These are phyloP conservation scores for Aspergillus kassunensis DNA, from an alignment of 495 filamentous ascomycete species.

Conservation along the genomic window DNA sequence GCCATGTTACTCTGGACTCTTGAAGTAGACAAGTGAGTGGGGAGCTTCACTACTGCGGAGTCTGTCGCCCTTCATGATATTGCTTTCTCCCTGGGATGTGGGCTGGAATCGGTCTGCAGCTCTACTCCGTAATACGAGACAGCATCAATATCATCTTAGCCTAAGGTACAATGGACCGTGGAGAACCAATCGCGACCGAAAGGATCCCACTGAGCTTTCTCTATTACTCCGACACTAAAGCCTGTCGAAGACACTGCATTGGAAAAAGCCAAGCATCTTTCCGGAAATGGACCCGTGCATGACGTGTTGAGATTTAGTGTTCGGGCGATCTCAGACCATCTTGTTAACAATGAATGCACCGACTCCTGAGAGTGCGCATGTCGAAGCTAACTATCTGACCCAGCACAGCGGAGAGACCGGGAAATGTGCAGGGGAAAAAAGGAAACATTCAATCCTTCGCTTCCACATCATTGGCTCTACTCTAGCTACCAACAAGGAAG, in stretches of 20 bases:
- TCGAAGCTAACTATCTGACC: conserved; percentile 1
- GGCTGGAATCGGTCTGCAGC: background rate
- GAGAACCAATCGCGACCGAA: conserved; percentile 7
- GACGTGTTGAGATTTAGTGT: conserved; percentile 4
- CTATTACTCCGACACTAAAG: background rate
- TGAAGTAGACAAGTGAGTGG: too few relatives aligned
- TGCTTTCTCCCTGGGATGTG: background rate
- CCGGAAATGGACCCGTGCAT: conserved; percentile 11
- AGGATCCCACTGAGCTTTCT: conserved; percentile 1
- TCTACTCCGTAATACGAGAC: conserved; percentile 5
- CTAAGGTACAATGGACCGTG: background rate
- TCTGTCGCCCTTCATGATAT: background rate
- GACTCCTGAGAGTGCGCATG: too few relatives aligned
- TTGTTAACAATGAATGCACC: background rate
- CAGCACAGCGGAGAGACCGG: background rate
- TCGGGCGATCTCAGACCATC: conserved; percentile 2
- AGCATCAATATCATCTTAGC: background rate
- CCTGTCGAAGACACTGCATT: conserved; percentile 4
- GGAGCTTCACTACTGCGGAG: background rate
- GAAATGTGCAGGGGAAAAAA: background rate
- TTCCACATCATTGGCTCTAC: conserved; percentile 5
- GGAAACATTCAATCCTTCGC: conserved; percentile 1
- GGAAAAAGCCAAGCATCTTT: conserved; percentile 11
- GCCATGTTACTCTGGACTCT: background rate
- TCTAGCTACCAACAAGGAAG: background rate